These are phyloP conservation scores for Theobroma cacao DNA, from an alignment of 345 rosid species.

Conservation along the genomic window DNA sequence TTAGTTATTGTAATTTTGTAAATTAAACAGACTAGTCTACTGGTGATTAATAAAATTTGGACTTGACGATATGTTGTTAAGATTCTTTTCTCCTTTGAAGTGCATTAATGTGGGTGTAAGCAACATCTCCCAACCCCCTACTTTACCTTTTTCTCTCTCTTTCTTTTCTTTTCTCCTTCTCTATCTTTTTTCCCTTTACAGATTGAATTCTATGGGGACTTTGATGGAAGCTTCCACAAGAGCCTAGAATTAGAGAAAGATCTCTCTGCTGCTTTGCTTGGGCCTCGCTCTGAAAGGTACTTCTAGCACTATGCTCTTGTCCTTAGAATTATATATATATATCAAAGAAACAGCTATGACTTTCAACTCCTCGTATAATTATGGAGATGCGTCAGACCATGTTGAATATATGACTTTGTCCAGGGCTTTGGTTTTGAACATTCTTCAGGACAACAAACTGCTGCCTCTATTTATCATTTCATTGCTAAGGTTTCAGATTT, in stretches of 20 bases:
- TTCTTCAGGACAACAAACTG: not conserved
- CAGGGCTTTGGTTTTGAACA: not conserved
- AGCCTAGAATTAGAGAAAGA: conserved; percentile 84
- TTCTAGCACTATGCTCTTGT: not conserved
- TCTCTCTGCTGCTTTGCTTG: conserved; percentile 86
- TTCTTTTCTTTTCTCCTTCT: not conserved
- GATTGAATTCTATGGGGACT: conserved; percentile 95
- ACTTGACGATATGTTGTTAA: not conserved
- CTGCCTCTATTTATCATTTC: not conserved
- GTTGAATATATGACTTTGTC: not conserved
- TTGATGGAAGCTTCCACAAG: conserved; percentile 85
- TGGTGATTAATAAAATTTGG: not conserved
- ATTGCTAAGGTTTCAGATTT: not conserved
- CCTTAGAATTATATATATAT: not conserved
- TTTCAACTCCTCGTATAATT: not conserved
- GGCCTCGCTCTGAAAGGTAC: conserved; percentile 81
- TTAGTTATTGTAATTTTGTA: not conserved
- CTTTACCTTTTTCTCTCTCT: not conserved
- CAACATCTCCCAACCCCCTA: not conserved
- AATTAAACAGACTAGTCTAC: not conserved
- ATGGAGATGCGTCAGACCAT: not conserved
- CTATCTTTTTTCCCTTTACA: conserved; percentile 16
- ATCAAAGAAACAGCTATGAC: not conserved
- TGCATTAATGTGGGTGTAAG: not conserved
- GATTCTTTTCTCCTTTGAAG: not conserved